phyloP scores from a whole-genome alignment of 176 grass and related monocot genomes.

The Saccharum spontaneum region DNA sequence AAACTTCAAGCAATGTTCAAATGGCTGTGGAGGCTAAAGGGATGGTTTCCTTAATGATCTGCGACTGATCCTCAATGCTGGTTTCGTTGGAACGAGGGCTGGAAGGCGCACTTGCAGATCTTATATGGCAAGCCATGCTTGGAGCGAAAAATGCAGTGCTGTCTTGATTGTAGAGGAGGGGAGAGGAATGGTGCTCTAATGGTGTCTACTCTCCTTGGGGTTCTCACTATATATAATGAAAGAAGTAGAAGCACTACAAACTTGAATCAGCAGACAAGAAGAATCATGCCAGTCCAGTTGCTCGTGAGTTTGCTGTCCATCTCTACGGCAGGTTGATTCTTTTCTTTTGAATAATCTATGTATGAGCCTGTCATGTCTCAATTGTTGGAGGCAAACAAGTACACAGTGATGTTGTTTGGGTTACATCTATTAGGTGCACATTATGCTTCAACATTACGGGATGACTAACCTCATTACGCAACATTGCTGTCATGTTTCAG shows the following conservation, averaged over 20 bases:
- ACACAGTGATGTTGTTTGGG: not conserved
- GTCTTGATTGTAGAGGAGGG: not conserved
- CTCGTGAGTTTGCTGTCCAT: not conserved
- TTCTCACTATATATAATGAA: constrained; percentile 39
- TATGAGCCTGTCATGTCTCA: constrained; percentile 5
- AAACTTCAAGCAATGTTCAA: constrained; percentile 2
- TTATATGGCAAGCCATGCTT: constrained; percentile 31
- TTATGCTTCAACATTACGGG: not conserved
- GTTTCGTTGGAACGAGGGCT: not conserved
- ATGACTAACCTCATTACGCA: not conserved
- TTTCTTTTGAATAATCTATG: not conserved
- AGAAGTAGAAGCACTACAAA: constrained; percentile 13
- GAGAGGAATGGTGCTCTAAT: not conserved
- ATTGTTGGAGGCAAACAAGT: constrained; percentile 16
- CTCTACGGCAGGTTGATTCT: not conserved
- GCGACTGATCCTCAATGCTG: not conserved
- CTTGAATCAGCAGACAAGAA: constrained; percentile 8
- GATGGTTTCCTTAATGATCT: not conserved
- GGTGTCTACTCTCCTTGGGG: constrained; percentile 12
- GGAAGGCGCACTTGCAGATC: constrained; percentile 28
- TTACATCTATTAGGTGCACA: not conserved
- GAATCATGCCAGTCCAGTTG: constrained; percentile 14
- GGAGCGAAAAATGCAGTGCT: not conserved
- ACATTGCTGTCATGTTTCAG: constrained; percentile 6
- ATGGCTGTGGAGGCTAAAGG: not conserved